Evolutionary conservation across 176 grass and related monocot species (phyloP), one percentile per base, ranked within the genome.

Genomic region (Ananas comosus): DNA sequence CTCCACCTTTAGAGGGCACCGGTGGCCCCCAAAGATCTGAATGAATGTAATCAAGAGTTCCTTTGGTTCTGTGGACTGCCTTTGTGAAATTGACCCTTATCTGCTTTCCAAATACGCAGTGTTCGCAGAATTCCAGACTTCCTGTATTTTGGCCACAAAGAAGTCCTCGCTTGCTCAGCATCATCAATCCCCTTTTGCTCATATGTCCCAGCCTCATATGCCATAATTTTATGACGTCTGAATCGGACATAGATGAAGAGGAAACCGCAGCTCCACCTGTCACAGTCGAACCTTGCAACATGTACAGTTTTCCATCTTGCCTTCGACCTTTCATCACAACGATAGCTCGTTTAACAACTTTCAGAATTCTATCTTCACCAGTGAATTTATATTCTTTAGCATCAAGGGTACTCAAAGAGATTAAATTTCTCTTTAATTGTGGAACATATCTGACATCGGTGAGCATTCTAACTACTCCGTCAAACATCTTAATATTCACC

Each of bases 401-500:
- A 4, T 82, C 24, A 66, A 82, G 59, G 22, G 50, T 18, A 23
- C 68, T 65, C 17, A 77, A 52, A 10, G 64, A 70, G 12, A 81
- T 70, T 0, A 81, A 48, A 14, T 70, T 81, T 4, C 50, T 81
- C 1, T 2, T 64, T 42, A 75, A 4, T 13, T 13, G 0, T 11
- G 2, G 51, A 33, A 67, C 5, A 16, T 57, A 58, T 11, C 50
- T 11, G 9, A 82, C 67, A 21, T 77, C 4, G 16, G 22, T 49
- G 7, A 79, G 69, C 5, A 47, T 69, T 13, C 48, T 49, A 1
- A 53, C 48, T 0, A 69, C 33, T 0, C 63, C 21, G 29, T 83
- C 70, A 69, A 13, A 14, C 9, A 73, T 74, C 64, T 64, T 72
- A 5, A 83, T 73, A 6, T 63, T 13, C 23, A 74, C 3, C 0